A percentile compares a stretch with the other conserved stretches of the same genome.
Evolutionary conservation across 305 asterid species (phyloP).

Genomic region (Fraxinus baroniana): DNA sequence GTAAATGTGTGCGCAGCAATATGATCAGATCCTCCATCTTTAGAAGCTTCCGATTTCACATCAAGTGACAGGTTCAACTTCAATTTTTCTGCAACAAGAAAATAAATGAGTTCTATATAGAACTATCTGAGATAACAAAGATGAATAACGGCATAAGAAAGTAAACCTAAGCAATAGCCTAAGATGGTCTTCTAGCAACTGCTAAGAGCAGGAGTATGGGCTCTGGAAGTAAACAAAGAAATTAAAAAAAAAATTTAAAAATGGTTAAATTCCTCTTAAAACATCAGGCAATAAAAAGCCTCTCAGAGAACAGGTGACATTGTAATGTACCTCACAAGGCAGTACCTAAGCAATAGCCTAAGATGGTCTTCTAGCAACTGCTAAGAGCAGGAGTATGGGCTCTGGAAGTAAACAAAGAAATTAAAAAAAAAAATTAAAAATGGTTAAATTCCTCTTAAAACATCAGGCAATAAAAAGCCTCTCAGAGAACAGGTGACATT

Average conservation of each 20-base stretch:
- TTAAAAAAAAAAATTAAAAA: no score
- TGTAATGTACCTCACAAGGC: not conserved
- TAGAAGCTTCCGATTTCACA: constrained; percentile 48
- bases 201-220: not conserved
- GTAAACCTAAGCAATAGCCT: not conserved
- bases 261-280: not conserved
- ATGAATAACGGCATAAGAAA: not conserved
- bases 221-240: not conserved
- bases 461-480: not conserved
- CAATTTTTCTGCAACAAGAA: constrained; percentile 45
- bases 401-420: no score
- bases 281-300: not conserved
- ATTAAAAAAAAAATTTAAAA: not conserved
- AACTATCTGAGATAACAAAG: not conserved
- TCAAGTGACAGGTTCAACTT: constrained; percentile 47
- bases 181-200: not conserved
- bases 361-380: no score
- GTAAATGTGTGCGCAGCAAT: constrained; percentile 73
- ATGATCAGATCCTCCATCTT: constrained; percentile 60
- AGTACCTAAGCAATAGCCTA: no score
- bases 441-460: not conserved
- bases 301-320: not conserved
- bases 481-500: not conserved
- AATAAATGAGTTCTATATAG: not conserved
- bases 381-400: no score